Evolutionary conservation across 768 basidiomycete genomes (phyloP).

Genomic region (Cyclocybe aegerita): DNA sequence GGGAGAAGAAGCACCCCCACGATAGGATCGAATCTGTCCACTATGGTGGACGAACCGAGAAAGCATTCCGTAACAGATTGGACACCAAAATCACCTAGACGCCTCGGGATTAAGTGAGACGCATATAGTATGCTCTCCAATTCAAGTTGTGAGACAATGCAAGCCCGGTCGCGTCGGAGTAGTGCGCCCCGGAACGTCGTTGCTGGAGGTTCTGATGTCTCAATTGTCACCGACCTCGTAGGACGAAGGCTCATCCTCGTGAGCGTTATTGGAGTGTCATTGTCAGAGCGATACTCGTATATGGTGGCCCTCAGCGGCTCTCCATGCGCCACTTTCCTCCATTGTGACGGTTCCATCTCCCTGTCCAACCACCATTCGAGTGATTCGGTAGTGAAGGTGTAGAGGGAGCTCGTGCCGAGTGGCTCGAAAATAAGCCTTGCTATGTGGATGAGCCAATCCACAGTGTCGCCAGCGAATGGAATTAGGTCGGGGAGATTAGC

Average conservation of each 20-base stretch:
- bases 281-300: conserved; percentile 16
- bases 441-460: conserved; percentile 16
- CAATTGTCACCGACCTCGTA: conserved; percentile 12
- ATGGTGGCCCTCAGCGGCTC: conserved; percentile 16
- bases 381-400: conserved; percentile 17
- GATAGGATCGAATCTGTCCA: conserved; percentile 15
- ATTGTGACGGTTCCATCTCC: conserved; percentile 11
- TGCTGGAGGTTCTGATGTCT: conserved; percentile 8
- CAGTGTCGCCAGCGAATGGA: conserved; percentile 11
- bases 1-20: conserved; percentile 13
- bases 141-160: conserved; percentile 1
- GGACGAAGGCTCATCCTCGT: conserved; percentile 11
- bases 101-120: conserved; percentile 16
- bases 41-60: conserved; percentile 11
- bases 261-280: conserved; percentile 6
- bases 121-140: not conserved
- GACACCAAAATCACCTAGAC: conserved; percentile 13
- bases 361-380: conserved; percentile 15
- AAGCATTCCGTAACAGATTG: conserved; percentile 15
- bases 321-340: conserved; percentile 11
- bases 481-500: conserved; percentile 10
- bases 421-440: conserved; percentile 18
- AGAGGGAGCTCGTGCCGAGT: conserved; percentile 17
- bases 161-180: conserved; percentile 8
- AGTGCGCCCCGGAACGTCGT: conserved; percentile 8